Base-by-base conservation (phyloP, 768 basidiomycete genomes). In the Xanthoconium stramineum region DNA sequence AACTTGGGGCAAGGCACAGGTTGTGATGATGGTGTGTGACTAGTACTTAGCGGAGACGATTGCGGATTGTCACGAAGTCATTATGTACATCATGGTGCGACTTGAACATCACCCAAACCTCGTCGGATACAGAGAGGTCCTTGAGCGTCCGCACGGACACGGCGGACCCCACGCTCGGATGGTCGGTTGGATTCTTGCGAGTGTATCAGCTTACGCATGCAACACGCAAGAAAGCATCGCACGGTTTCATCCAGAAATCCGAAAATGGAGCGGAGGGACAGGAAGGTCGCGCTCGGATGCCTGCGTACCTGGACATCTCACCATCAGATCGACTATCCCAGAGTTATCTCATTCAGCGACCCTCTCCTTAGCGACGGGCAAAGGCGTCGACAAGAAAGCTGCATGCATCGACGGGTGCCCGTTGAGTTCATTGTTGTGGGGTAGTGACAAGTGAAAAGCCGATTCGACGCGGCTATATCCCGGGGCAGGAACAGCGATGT, bases 61-160 rank as follows among this genome's bases (percentile, higher is more conserved):
- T 24, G 24, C 24, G 24, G 24, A 24, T 24, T 24, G 24, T 24
- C 24, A 24, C 24, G 24, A 4, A 24, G 24, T 24, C 24, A 24
- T 24, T 24, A 24, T 24, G 4, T 57, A 86, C 85, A 75, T 86
- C 83, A 64, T 81, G 79, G 59, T 87, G 86, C 0, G 79, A 78
- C 56, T 68, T 69, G 69, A 85, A 85, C 10, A 86, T 79, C 1
- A 79, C 77, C 82, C 81, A 86, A 12, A 82, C 71, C 15, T 74
- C 72, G 46, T 78, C 73, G 47, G 60, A 61, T 5, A 65, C 45
- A 46, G 63, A 57, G 6, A 74, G 69, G 20, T 80, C 74, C 42
- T 71, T 72, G 29, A 77, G 49, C 8, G 74, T 68, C 84, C 84
- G 86, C 66, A 85, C 65, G 5, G 81, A 75, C 29, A 72, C 65